Evolutionary conservation across 306 rosid genomes (phyloP), one percentile per base, ranked within the genome.

Genomic region (Begonia loranthoides): DNA sequence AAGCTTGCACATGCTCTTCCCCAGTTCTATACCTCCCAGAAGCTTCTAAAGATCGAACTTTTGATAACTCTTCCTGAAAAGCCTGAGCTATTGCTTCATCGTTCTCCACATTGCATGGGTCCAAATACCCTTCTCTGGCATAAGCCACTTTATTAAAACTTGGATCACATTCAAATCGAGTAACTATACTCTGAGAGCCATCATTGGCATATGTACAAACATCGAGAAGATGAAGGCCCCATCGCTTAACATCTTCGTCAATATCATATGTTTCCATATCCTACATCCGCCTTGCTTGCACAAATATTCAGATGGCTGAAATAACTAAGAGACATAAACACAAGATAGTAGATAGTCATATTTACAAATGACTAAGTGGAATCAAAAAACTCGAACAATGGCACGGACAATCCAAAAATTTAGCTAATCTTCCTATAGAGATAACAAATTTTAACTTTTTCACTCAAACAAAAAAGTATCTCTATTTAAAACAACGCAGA

Each of bases 161-260:
- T 1, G 63, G 69, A 57, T 82, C 86, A 61, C 62, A 86, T 41
- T 79, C 83, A 60, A 75, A 90, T 40, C 12, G 59, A 19, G 84
- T 80, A 24, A 76, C 54, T 5, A 67, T 45, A 61, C 82, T 53
- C 15, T 76, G 75, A 22, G 82, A 65, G 52, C 59, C 24, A 41
- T 68, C 82, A 15, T 70, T 88, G 3, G 88, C 51, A 62, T 76
- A 67, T 3, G 86, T 80, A 65, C 94, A 86, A 62, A 47, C 92
- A 76, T 82, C 94, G 60, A 90, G 73, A 21, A 76, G 92, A 78
- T 90, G 94, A 45, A 90, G 86, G 49, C 87, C 87, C 99, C 99
- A 90, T 15, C 94, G 78, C 55, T 67, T 69, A 49, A 90, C 84
- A 59, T 90, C 99, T 9, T 94, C 94, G 72, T 90, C 97, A 58